Evolutionary conservation across 2,329 filamentous ascomycete species (phyloP), one percentile per base, ranked within the genome.

Genomic region (Colletotrichum lini): DNA sequence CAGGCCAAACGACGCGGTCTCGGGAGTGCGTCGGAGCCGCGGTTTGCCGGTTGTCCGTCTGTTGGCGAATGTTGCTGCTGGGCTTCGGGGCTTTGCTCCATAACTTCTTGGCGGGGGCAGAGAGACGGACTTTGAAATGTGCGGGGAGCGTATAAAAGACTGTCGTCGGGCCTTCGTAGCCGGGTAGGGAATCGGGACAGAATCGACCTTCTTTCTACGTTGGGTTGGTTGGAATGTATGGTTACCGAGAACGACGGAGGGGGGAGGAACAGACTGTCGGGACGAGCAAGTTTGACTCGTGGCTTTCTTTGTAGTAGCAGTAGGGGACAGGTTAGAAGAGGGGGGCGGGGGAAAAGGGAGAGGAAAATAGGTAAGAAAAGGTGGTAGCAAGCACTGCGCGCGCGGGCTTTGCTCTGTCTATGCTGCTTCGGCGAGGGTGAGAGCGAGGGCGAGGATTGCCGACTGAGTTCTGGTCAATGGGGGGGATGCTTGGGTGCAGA

Each of bases 71-170:
- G 30, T n/a, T 56, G 30, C 21, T 68, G 65, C 30, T 68, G 65
- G 38, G 65, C 58, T 68, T 71, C 68, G 57, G 68, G 68, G 58
- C 68, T 71, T 65, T 68, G 68, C 58, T 71, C 68, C 68, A 71
- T 71, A 58, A 30, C 44, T 54, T 50, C 38, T 56, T 68, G 66
- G 63, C 44, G 56, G 40, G 10, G 26, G 23, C n/a, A 67, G 57
- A 35, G 30, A 67, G 3, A 53, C 54, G 67, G 67, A 57, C 54
- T 61, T 61, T 67, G 21, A 56, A 45, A 57, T 30, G 44, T 63
- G 65, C 57, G 60, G 12, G n/a, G 21, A 50, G 47, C 47, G 44
- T 21, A n/a, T 30, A 49, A 35, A 47, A 44, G 38, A 42, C 23
- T 44, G 26, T 9, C 47, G 47, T 38, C 35, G 30, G 23, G 30